Evolutionary conservation across 1,139 yeast genomes (phyloP), one percentile per base, ranked within the genome.

Genomic region (Entelexis paramagnoliae): DNA sequence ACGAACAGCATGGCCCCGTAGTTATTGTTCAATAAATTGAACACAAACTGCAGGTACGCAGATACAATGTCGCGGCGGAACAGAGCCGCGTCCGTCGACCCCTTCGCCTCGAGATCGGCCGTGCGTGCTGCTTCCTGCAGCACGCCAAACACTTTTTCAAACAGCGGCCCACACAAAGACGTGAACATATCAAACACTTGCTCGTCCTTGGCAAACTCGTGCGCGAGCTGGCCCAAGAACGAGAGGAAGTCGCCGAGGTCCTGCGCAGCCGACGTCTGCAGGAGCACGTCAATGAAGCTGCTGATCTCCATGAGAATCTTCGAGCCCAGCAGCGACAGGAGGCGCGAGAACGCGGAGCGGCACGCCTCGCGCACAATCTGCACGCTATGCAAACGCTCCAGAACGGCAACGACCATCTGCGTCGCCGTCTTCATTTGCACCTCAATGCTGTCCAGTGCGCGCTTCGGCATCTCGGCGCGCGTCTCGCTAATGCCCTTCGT

Each of bases 141-240:
- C 55, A 77, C 72, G 19, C 33, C 73, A 60, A 83, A 79, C 14
- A 84, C 73, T 62, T 85, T 84, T 50, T 73, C 74, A 45, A 86
- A 72, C 48, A 91, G 73, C 17, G 96, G 96, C 2, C 84, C 71
- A 55, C 88, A 66, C 55, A 91, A 70, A 53, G 81, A 80, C 61
- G 83, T 80, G 56, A 91, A 72, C 67, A 93, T 72, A 60, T 80
- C 81, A 65, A 83, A 87, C 52, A 89, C 78, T 47, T 75, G 76
- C 43, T 78, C 80, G 60, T 84, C 83, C 46, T 72, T 72, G 61
- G 79, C 78, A 67, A 83, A 87, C 60, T 74, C 77, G 66, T 91
- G 97, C 47, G 84, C 79, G 56, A 91, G 77, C 67, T 91, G 97
- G 8, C 95, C 93, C 59, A 91, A 71, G 64, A 91, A 91, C 48